These are phyloP conservation scores for Umbelopsis sp. DNA, from an alignment of 192 early-diverging fungal species.

Conservation along the genomic window DNA sequence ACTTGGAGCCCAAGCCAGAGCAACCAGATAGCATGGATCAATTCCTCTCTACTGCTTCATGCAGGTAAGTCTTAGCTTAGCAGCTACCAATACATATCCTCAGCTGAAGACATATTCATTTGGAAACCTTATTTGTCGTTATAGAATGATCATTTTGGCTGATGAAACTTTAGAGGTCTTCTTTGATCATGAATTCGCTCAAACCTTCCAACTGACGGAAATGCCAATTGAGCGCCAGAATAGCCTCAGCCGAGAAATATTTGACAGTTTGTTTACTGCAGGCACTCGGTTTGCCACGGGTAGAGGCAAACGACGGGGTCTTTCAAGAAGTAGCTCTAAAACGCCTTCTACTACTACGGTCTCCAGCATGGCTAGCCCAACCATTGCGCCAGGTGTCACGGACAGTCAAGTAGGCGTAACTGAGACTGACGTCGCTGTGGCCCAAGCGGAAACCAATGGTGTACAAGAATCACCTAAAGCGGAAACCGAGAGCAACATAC, in stretches of 20 bases:
- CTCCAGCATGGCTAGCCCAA: neutral
- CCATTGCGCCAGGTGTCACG: slow-evolving; percentile 3
- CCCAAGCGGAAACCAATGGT: neutral
- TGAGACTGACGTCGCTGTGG: slow-evolving; percentile 32
- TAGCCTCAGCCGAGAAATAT: slow-evolving; percentile 56
- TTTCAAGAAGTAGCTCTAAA: slow-evolving; percentile 11
- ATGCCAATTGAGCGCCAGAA: slow-evolving; percentile 50
- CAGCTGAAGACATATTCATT: neutral
- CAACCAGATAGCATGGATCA: neutral
- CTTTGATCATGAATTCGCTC: slow-evolving; percentile 71
- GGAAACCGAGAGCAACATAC: neutral
- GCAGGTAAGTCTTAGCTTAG: neutral
- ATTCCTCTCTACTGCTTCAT: neutral
- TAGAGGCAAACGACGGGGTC: slow-evolving; percentile 27
- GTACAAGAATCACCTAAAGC: too few species aligned
- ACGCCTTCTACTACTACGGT: neutral
- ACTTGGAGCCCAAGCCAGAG: neutral
- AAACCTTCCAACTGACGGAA: slow-evolving; percentile 65
- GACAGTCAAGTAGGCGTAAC: slow-evolving; percentile 35
- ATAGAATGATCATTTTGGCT: slow-evolving; percentile 81
- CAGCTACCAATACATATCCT: neutral
- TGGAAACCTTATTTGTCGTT: neutral
- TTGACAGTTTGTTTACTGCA: slow-evolving; percentile 57
- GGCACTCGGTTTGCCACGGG: slow-evolving; percentile 53
- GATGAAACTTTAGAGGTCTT: slow-evolving; percentile 86